phyloP scores from a whole-genome alignment of 169 alveolate genomes.

The Blepharisma undulans region DNA sequence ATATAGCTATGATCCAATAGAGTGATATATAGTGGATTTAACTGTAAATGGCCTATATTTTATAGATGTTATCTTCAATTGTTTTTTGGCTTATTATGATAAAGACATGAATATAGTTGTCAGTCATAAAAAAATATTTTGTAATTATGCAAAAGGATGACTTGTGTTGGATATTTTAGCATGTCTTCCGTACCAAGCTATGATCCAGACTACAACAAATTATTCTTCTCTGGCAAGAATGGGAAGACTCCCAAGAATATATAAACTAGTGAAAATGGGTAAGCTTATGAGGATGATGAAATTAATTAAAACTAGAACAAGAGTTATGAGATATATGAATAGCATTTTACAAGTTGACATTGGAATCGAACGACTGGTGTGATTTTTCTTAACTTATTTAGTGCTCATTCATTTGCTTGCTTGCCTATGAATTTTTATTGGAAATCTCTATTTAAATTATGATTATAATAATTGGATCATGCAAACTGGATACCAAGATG shows the following conservation, averaged over 20 bases:
- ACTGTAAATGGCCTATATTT: slow-evolving; percentile 58
- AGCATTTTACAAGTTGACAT: slow-evolving; percentile 35
- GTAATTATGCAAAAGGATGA: slow-evolving; percentile 64
- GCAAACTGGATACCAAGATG: not conserved
- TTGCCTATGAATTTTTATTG: slow-evolving; percentile 66
- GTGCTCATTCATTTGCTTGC: slow-evolving; percentile 68
- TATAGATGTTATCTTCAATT: slow-evolving; percentile 60
- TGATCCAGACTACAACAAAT: slow-evolving; percentile 2
- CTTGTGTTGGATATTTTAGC: slow-evolving; percentile 62
- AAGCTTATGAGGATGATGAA: slow-evolving; percentile 55
- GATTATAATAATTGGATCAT: slow-evolving; percentile 21
- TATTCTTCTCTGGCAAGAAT: slow-evolving; percentile 51
- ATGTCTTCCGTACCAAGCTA: slow-evolving; percentile 60
- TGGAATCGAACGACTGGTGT: slow-evolving; percentile 45
- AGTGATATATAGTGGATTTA: slow-evolving; percentile 50
- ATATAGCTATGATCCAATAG: slow-evolving; percentile 26
- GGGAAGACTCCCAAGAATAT: slow-evolving; percentile 62
- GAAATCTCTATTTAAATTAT: not conserved
- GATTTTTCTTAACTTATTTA: slow-evolving; percentile 50
- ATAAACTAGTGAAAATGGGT: slow-evolving; percentile 64
- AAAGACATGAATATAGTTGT: slow-evolving; percentile 57
- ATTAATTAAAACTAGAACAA: slow-evolving; percentile 22
- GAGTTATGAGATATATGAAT: not conserved
- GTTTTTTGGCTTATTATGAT: slow-evolving; percentile 59
- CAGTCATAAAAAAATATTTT: slow-evolving; percentile 38